These are phyloP conservation scores for Typha latifolia DNA, from an alignment of 176 grass and related monocot species.

Conservation along the genomic window DNA sequence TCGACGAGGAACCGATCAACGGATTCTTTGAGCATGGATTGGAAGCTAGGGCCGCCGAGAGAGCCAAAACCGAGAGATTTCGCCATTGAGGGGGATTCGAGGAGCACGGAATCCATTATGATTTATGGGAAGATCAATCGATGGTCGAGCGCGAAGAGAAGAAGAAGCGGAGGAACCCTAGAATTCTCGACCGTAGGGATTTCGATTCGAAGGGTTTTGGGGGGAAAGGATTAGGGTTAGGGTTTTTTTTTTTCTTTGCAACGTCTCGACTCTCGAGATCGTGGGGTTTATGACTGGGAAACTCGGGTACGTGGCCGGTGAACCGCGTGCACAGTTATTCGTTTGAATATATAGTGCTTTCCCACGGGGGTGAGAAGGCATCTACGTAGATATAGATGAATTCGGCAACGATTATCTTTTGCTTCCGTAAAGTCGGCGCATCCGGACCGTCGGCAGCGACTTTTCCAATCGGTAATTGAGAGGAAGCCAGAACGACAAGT, in stretches of 20 bases:
- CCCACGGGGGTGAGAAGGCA: too few species aligned
- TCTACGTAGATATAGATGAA: too few species aligned
- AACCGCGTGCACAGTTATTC: too few species aligned
- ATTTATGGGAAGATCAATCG: neutral
- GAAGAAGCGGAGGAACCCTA: conserved; percentile 26
- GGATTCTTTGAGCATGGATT: conserved; percentile 75
- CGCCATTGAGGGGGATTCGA: conserved; percentile 42
- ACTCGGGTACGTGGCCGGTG: too few species aligned
- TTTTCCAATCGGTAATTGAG: too few species aligned
- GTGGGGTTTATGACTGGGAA: too few species aligned
- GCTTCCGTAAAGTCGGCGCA: too few species aligned
- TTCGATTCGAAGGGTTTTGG: conserved; percentile 1
- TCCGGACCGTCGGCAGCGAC: too few species aligned
- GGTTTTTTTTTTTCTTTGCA: conserved; percentile 24
- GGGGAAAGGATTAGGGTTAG: conserved; percentile 19
- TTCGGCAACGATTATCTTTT: too few species aligned
- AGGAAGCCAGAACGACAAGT: too few species aligned
- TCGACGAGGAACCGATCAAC: conserved; percentile 67
- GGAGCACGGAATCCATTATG: conserved; percentile 41
- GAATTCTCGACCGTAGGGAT: conserved; percentile 23
- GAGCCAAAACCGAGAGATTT: conserved; percentile 50
- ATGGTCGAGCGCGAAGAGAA: conserved; percentile 20
- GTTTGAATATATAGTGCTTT: too few species aligned
- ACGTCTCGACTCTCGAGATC: neutral
- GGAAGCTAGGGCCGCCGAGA: conserved; percentile 44